These are phyloP conservation scores for Linnemannia exigua DNA, from an alignment of 192 early-diverging fungal genomes.

Conservation along the genomic window DNA sequence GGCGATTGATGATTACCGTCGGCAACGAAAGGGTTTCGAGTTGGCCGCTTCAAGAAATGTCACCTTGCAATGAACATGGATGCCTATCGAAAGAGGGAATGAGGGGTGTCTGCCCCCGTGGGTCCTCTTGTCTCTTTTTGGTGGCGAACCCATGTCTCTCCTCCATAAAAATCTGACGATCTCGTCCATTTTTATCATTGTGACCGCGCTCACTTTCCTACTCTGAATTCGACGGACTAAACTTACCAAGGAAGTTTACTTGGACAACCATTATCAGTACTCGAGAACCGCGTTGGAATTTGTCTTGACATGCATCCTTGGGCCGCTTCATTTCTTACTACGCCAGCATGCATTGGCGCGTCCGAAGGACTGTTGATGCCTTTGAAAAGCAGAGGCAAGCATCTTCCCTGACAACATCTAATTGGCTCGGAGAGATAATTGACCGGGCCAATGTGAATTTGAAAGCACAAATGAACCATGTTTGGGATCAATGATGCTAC, in stretches of 20 bases:
- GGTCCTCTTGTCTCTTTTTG: background rate
- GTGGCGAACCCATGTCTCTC: background rate
- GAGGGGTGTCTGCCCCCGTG: background rate
- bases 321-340: no score
- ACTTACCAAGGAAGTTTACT: background rate
- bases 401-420: no score
- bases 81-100: background rate
- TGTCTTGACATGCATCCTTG: no score
- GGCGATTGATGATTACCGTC: background rate
- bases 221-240: background rate
- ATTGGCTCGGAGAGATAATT: slow-evolving; percentile 8
- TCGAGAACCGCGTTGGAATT: no score
- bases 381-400: no score
- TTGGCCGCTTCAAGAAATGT: background rate
- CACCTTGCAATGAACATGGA: background rate
- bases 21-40: background rate
- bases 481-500: background rate
- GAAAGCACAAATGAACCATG: slow-evolving; percentile 5
- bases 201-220: background rate
- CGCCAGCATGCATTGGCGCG: no score
- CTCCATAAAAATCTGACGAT: background rate
- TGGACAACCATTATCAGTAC: no score
- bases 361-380: no score
- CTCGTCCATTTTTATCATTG: background rate
- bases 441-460: background rate